Conservation (phyloP, 2,329 filamentous ascomycete species). For the Pestalotiopsis sp. region DNA sequence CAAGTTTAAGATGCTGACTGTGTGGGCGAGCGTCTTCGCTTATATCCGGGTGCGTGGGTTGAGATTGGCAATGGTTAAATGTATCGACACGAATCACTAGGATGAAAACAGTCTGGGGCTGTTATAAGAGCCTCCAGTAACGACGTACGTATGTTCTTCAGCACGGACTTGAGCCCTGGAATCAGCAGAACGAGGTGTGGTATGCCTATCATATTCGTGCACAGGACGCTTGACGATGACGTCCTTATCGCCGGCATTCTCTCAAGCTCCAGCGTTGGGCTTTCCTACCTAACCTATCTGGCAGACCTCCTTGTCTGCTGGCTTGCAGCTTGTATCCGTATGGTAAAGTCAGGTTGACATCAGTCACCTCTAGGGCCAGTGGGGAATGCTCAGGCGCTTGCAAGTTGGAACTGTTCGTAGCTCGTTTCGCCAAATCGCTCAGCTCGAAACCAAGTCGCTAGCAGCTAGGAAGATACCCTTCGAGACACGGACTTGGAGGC, state of each 20-base stretch:
- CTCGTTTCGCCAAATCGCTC: constrained; percentile 1
- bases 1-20: neutral
- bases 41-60: neutral
- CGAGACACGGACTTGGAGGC: neutral
- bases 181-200: neutral
- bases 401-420: neutral
- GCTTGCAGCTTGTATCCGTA: no score
- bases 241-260: neutral
- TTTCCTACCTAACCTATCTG: neutral
- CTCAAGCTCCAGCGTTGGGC: neutral
- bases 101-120: neutral
- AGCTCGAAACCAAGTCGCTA: neutral
- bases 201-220: neutral
- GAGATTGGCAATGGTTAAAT: neutral
- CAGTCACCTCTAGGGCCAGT: neutral
- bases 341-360: neutral
- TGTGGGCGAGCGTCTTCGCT: no score
- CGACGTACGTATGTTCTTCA: neutral
- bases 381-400: constrained; percentile 5
- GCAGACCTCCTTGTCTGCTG: no score
- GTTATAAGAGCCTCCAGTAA: neutral
- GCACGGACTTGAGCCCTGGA: neutral
- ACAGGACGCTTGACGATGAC: neutral
- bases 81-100: neutral
- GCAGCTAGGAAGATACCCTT: neutral